Percentiles rank a stretch among this genome's conserved stretches.
These are phyloP conservation scores for Fusarium sp. DNA, from an alignment of 2,329 filamentous ascomycete genomes.

Conservation along the genomic window DNA sequence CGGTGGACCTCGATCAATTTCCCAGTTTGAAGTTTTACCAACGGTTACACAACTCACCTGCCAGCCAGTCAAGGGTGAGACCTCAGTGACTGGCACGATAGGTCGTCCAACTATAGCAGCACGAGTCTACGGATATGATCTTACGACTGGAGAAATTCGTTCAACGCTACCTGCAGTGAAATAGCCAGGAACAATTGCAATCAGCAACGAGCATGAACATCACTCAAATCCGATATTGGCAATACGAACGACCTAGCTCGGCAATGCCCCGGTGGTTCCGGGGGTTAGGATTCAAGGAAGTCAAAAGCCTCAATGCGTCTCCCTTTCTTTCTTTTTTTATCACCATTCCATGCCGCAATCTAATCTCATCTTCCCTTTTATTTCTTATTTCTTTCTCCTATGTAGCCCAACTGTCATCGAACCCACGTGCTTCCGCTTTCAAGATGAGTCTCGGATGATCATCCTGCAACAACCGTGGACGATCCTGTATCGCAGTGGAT, in stretches of 20 bases:
- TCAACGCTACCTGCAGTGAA: background rate
- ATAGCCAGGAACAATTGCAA: background rate
- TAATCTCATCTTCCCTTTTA: slow-evolving; percentile 9
- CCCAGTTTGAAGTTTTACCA: background rate
- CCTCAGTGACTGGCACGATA: background rate
- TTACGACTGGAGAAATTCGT: background rate
- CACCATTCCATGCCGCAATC: slow-evolving; percentile 14
- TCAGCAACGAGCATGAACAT: slow-evolving; percentile 9
- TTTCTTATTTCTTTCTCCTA: slow-evolving; percentile 7
- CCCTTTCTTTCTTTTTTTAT: slow-evolving; percentile 20
- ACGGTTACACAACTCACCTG: slow-evolving; percentile 12
- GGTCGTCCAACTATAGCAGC: background rate
- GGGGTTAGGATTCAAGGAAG: slow-evolving; percentile 4
- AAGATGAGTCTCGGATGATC: slow-evolving; percentile 20
- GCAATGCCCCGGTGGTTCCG: slow-evolving; percentile 23
- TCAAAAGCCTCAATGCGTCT: slow-evolving; percentile 7
- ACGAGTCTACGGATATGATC: background rate
- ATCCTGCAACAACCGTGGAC: slow-evolving; percentile 15
- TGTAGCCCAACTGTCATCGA: background rate
- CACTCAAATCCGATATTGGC: slow-evolving; percentile 18
- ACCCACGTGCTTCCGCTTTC: slow-evolving; percentile 10
- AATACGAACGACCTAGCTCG: slow-evolving; percentile 16
- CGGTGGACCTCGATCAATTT: slow-evolving; percentile 1
- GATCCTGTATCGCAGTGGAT: slow-evolving; percentile 21
- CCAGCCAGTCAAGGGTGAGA: background rate